These are phyloP conservation scores for Sporisorium sorghi DNA, from an alignment of 1,284 basidiomycete species.

Conservation along the genomic window DNA sequence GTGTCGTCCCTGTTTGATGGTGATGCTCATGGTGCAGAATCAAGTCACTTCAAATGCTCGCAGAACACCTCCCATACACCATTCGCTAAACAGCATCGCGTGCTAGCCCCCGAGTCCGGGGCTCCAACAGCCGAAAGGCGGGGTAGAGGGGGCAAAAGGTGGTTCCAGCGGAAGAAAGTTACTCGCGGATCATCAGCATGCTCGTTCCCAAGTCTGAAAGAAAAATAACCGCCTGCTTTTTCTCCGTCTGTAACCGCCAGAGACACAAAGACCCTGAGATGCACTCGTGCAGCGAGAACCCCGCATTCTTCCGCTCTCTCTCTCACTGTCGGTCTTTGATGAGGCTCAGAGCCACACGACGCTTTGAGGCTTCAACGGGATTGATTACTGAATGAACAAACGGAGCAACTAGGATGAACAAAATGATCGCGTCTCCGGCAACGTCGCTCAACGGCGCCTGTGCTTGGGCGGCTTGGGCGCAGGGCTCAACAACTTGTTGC, in stretches of 20 bases:
- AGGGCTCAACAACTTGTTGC: conserved; percentile 11
- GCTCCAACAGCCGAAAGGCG: neutral
- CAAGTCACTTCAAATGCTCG: neutral
- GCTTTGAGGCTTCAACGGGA: neutral
- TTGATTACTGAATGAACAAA: neutral
- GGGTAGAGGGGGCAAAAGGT: neutral
- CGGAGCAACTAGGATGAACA: neutral
- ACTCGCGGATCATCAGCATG: neutral
- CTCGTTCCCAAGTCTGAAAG: neutral
- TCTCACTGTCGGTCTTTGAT: neutral
- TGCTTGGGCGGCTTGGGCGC: neutral
- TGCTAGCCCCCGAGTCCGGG: neutral
- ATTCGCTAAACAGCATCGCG: neutral
- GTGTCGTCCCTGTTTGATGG: neutral
- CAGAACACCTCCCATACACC: neutral
- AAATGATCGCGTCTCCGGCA: neutral
- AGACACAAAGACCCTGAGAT: neutral
- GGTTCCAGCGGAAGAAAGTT: conserved; percentile 25
- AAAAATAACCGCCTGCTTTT: conserved; percentile 2
- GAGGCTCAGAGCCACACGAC: neutral
- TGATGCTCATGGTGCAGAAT: neutral
- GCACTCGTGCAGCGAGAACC: neutral
- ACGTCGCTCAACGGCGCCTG: neutral
- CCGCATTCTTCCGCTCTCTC: conserved; percentile 6
- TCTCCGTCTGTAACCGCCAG: conserved; percentile 14